Base-by-base conservation (phyloP, 1,284 basidiomycete genomes). In the Puccinia coronata region DNA sequence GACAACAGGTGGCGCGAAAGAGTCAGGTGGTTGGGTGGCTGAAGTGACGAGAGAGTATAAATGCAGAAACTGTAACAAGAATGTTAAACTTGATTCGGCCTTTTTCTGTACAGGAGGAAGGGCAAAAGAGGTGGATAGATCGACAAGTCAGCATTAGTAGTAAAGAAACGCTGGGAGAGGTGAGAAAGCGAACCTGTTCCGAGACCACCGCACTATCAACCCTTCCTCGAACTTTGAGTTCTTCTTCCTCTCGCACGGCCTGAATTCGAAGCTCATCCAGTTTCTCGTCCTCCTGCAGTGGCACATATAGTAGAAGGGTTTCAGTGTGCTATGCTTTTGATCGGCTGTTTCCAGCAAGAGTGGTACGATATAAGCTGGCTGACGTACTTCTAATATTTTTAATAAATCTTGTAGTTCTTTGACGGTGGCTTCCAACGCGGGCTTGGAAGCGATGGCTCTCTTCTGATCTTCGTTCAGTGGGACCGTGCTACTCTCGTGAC, bases 1-100 rank as follows among this genome's bases (percentile, higher is more conserved):
- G 14, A 84, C 77, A 12, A 80, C 71, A 20, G 82, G 77, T 14
- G 84, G 83, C 1, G 82, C 83, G 41, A 84, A 83, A 16, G 71
- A 53, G 9, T 57, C 39, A 25, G 55, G 36, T 31, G 77, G 76
- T 49, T 76, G 41, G 73, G 67, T 65, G 39, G 77, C 73, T 12
- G 82, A 80, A 55, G 63, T 77, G 83, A 83, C 84, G 55, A 85
- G 83, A 25, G 82, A 81, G 83, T 84, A 83, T 36, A 86, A 82
- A 78, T 84, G 85, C 20, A 86, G 81, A 83, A 86, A 86, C 69
- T 86, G 85, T 67, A 84, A 82, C 36, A 85, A 83, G 65, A 85
- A 78, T 57, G 84, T 79, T 55, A 84, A 82, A 8, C 83, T 82
- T n/a, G 83, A 82, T 63, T 84, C 83, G 12, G 84, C 47, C 36